Base-by-base conservation (phyloP, 208 protist species). In the Tritrichomonas foetus region DNA sequence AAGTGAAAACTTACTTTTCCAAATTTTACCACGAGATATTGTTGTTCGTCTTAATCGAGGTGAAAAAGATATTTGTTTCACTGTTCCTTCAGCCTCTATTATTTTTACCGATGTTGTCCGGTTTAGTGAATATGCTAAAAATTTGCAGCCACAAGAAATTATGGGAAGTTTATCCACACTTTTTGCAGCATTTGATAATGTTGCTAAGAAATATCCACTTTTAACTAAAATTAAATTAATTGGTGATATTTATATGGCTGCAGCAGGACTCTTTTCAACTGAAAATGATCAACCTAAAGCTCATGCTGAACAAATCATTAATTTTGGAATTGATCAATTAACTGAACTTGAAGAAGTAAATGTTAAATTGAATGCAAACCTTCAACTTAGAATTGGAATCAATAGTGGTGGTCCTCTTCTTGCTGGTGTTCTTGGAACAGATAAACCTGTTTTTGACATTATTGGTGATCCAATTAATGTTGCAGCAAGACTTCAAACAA, bases 21-120 rank as follows among this genome's bases (percentile, higher is more conserved):
- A 84, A 25, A 84, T 84, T 8, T 25, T 84, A 14, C 74, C 74
- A 84, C 16, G 44, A 49, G 74, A 84, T 53, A 84, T 84, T 53
- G 44, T 84, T 53, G 44, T 53, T 33, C 36, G 39, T 16, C 22
- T 84, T 0, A 84, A 84, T 25, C 49, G 74, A 49, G 74, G 74
- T 53, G 74, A 84, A 11, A 84, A 84, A 84, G 74, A 84, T n/a
- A 84, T 84, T n/a, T 84, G 41, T n/a, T 84, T 84, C 44, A 44
- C 39, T 22, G 74, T 84, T 55, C 74, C 3, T 25, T 84, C 74
- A 13, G 36, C 74, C 2, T 39, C 74, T 13, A 84, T 84, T 9
- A 53, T 84, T 33, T 84, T 84, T 44, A 84, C 36, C 36, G 74
- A 84, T 53, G 36, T 84, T n/a, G 39, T 39, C 11, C 16, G 22